Evolutionary conservation across 306 rosid species (phyloP), one percentile per base, ranked within the genome.

Genomic region (Carpinus viminea): DNA sequence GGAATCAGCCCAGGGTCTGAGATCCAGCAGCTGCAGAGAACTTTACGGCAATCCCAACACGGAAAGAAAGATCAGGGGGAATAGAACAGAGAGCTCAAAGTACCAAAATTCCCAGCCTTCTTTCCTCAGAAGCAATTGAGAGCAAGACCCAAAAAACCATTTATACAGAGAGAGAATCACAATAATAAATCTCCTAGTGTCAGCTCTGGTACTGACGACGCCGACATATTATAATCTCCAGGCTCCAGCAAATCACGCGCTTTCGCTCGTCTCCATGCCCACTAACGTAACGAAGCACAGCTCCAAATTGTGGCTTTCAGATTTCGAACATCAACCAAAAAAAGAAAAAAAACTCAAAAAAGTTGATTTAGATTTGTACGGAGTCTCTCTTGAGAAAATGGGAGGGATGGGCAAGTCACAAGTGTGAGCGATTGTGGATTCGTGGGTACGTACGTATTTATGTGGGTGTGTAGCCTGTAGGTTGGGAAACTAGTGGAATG

Each of bases 181-280:
- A 53, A 26, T 50, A 50, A 17, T n/a, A 46, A 74, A 60, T 72
- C 77, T 45, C 72, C 65, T 73, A 70, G 55, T 82, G 85, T 79
- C 78, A 86, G 78, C 66, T 54, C 68, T 70, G 41, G 3, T 24
- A 20, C 41, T 0, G 77, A 72, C 20, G 68, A 52, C 8, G 71
- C 24, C 5, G 6, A 38, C 45, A 41, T 41, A 57, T 13, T 54
- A 68, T 47, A 41, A 46, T 24, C 3, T 13, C 71, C 24, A 36
- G 50, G 24, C 3, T 13, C 71, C 24, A 46, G 50, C 38, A 61
- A 68, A 72, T 77, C 71, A 88, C 97, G 93, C 94, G 94, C 21
- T 88, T 87, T 79, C 66, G 43, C 70, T 76, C 89, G 92, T 85
- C 82, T 87, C 76, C 73, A 83, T 71, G 0, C 76, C 70, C 70